These are phyloP conservation scores for Xerocomellus chrysenteron DNA, from an alignment of 768 basidiomycete genomes.

Conservation along the genomic window DNA sequence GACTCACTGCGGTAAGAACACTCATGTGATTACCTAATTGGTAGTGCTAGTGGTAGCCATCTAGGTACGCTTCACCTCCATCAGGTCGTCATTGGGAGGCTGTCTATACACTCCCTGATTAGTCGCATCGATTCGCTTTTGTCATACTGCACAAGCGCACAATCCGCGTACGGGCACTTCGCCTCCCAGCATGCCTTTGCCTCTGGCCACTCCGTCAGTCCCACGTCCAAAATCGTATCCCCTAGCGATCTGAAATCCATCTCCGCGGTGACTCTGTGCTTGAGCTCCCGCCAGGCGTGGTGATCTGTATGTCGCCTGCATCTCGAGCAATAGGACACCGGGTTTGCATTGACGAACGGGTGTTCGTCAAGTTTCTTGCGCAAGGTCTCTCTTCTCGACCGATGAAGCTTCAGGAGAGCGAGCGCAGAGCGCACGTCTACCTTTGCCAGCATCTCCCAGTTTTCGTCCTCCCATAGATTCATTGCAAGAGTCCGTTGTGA, in stretches of 20 bases:
- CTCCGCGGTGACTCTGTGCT: slow-evolving; percentile 53
- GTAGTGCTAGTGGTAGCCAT: too few species aligned
- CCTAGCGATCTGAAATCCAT: slow-evolving; percentile 60
- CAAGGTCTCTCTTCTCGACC: slow-evolving; percentile 48
- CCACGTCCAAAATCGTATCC: slow-evolving; percentile 51
- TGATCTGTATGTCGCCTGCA: slow-evolving; percentile 53
- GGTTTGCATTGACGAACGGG: slow-evolving; percentile 55
- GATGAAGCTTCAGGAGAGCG: slow-evolving; percentile 55
- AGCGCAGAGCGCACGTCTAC: slow-evolving; percentile 53
- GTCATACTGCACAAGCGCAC: slow-evolving; percentile 55
- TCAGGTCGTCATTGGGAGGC: slow-evolving; percentile 41
- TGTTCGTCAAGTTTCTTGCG: slow-evolving; percentile 50
- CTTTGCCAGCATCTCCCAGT: slow-evolving; percentile 46
- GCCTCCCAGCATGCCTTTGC: slow-evolving; percentile 63
- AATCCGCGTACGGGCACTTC: slow-evolving; percentile 45
- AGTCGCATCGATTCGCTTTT: slow-evolving; percentile 52
- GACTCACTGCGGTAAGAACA: neutral
- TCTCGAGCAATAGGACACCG: slow-evolving; percentile 42
- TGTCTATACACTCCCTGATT: slow-evolving; percentile 53
- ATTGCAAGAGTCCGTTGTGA: slow-evolving; percentile 55
- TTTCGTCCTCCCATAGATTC: slow-evolving; percentile 47
- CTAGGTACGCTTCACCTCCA: too few species aligned
- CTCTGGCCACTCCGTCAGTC: slow-evolving; percentile 54
- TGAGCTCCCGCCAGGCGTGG: slow-evolving; percentile 64
- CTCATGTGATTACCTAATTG: slow-evolving; percentile 15